Conservation (phyloP, 768 basidiomycete genomes). For the Termitomyces sp. region DNA sequence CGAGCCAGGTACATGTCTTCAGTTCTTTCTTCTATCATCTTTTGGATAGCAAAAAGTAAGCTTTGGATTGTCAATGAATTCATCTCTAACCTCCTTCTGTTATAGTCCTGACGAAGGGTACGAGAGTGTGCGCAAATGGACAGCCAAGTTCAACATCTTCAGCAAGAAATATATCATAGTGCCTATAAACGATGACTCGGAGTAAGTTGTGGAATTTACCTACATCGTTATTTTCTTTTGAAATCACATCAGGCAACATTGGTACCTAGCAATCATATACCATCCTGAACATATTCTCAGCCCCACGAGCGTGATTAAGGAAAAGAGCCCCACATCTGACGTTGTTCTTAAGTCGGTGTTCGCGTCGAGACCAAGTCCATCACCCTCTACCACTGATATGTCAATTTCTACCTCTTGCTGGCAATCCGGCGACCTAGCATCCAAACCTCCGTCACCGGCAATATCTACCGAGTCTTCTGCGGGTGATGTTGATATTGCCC, state of each 20-base stretch:
- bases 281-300: slow-evolving; percentile 61
- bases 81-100: slow-evolving; percentile 7
- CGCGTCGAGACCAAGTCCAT: neutral
- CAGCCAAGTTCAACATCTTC: slow-evolving; percentile 83
- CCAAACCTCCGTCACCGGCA: slow-evolving; percentile 1
- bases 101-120: slow-evolving; percentile 60
- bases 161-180: slow-evolving; percentile 89
- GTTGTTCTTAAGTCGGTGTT: slow-evolving; percentile 1
- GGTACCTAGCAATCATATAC: slow-evolving; percentile 95
- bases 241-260: slow-evolving; percentile 64
- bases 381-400: neutral
- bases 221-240: neutral
- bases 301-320: slow-evolving; percentile 9
- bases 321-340: neutral
- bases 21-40: slow-evolving; percentile 99
- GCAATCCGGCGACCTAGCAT: neutral
- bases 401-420: neutral
- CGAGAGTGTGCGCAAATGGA: slow-evolving; percentile 90
- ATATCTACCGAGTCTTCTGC: neutral
- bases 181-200: slow-evolving; percentile 80
- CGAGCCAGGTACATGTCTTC: slow-evolving; percentile 81
- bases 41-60: slow-evolving; percentile 65
- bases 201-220: slow-evolving; percentile 45
- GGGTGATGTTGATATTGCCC: slow-evolving; percentile 1
- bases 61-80: neutral